phyloP scores from a whole-genome alignment of 768 basidiomycete species.

The Hortiboletus campestris region DNA sequence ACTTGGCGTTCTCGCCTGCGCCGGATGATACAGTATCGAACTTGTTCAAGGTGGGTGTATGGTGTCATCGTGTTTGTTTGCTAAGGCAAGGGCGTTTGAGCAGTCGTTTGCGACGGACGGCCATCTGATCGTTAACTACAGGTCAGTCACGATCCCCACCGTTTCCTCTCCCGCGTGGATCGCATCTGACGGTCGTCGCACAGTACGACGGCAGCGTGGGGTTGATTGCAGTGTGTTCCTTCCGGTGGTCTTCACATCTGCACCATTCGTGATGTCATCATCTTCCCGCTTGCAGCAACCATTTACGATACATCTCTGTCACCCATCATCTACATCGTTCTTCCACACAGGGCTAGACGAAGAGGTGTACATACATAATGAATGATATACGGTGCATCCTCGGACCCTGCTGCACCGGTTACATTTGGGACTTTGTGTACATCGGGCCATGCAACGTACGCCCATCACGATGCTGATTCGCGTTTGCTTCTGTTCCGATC shows the following conservation, averaged over 20 bases:
- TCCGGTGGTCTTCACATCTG: not conserved
- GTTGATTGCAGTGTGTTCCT: constrained; percentile 31
- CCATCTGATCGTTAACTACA: constrained; percentile 90
- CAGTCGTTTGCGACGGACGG: constrained; percentile 87
- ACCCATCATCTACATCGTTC: not conserved
- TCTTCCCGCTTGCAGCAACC: not conserved
- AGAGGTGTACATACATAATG: not conserved
- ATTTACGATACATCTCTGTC: constrained; percentile 2
- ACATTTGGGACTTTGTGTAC: not conserved
- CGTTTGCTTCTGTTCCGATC: not conserved
- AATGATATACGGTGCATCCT: not conserved
- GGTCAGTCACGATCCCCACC: constrained; percentile 40
- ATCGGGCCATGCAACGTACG: not conserved
- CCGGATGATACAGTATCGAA: constrained; percentile 75
- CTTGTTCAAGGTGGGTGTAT: constrained; percentile 53
- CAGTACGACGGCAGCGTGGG: constrained; percentile 68
- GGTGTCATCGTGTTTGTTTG: not conserved
- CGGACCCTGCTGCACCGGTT: not conserved
- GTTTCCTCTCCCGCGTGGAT: not conserved
- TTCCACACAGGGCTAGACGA: not conserved
- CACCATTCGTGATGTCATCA: not conserved
- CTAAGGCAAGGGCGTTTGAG: not conserved
- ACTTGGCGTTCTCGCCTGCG: constrained; percentile 72
- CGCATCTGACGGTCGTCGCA: constrained; percentile 3
- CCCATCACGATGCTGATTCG: not conserved